Conservation (phyloP, 352 stramenopile species). For the Pythium pyrilobum region DNA sequence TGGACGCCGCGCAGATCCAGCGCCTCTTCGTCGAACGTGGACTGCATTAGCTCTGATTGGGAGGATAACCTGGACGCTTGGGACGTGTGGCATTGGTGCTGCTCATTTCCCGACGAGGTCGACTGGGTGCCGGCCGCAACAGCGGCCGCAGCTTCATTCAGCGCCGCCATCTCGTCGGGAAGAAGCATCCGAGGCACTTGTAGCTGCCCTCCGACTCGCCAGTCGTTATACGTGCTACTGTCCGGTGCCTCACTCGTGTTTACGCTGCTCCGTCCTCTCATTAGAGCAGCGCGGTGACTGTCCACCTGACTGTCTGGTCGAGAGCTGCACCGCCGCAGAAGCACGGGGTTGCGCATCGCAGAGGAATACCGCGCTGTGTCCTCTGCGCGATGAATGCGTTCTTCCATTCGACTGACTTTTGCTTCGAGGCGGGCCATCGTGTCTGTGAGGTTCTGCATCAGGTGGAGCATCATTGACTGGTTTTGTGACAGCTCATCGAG, state of each 20-base stretch:
- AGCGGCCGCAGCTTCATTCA: not conserved
- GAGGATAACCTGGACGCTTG: not conserved
- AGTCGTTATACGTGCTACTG: not conserved
- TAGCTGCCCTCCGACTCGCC: not conserved
- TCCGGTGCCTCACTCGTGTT: not conserved
- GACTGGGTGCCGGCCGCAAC: not conserved
- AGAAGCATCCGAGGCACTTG: conserved; percentile 5
- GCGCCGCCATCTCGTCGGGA: conserved; percentile 1
- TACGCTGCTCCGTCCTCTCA: not conserved
- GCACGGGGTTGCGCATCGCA: not conserved
- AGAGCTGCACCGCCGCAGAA: not conserved
- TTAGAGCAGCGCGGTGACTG: too few species aligned
- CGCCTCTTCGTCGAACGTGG: conserved; percentile 5
- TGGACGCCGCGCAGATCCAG: not conserved
- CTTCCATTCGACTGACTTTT: conserved; percentile 1
- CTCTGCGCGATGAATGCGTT: not conserved
- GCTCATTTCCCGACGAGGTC: conserved; percentile 1
- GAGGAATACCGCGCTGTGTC: not conserved
- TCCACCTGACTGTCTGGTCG: too few species aligned
- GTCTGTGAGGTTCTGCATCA: conserved; percentile 1
- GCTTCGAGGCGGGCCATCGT: not conserved
- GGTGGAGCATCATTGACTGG: not conserved
- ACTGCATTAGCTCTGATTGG: not conserved
- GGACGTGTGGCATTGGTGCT: not conserved
- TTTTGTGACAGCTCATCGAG: not conserved